Percentiles rank a stretch among this genome's conserved stretches.
Conservation (phyloP, 768 basidiomycete genomes). For the Baorangia bicolor region DNA sequence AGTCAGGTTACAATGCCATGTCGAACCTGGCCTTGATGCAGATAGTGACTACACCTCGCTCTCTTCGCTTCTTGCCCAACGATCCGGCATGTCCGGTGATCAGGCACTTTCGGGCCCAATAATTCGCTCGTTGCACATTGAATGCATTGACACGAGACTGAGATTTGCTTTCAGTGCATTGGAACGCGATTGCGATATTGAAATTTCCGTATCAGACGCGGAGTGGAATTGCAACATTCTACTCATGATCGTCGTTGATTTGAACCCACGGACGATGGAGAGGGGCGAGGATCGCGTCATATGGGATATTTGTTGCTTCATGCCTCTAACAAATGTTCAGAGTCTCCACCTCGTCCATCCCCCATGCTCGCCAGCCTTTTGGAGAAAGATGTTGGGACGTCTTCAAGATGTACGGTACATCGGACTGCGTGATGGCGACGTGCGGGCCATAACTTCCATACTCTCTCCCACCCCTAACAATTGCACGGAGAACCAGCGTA, state of each 20-base stretch:
- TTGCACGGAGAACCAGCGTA: too few relatives aligned
- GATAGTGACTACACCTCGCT: background rate
- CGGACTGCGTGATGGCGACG: background rate
- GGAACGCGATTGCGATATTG: background rate
- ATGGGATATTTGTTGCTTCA: background rate
- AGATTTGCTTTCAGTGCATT: background rate
- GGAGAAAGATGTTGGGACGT: background rate
- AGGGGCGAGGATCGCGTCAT: background rate
- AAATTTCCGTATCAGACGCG: background rate
- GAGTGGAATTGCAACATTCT: background rate
- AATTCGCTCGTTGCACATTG: background rate
- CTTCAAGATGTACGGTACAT: constrained; percentile 1
- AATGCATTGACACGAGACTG: background rate
- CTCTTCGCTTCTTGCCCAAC: background rate
- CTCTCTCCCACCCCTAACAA: background rate
- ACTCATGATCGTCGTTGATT: background rate
- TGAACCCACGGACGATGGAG: too few relatives aligned
- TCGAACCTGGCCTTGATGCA: background rate
- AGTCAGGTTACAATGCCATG: background rate
- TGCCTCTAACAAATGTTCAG: background rate
- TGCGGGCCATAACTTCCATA: background rate
- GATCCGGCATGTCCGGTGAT: background rate
- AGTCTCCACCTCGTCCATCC: background rate
- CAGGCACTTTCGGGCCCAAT: background rate
- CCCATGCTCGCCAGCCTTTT: background rate